These are phyloP conservation scores for Knoxdaviesia capensis DNA, from an alignment of 2,329 filamentous ascomycete species.

Conservation along the genomic window DNA sequence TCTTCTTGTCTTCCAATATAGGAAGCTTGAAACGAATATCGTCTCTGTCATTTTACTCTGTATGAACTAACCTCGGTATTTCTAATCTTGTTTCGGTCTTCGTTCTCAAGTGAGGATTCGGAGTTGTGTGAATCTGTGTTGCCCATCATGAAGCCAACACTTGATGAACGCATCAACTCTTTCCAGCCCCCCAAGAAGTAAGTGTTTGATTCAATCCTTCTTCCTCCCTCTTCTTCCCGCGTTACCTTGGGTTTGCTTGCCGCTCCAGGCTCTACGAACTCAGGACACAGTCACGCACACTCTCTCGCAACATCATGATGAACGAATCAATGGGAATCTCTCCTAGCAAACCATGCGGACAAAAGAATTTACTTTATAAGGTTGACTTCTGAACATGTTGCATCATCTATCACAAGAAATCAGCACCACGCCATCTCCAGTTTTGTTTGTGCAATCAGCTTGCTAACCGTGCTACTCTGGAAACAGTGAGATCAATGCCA, in stretches of 20 bases:
- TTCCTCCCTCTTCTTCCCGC: slow-evolving; percentile 1
- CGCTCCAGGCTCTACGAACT: no score
- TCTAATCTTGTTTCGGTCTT: no score
- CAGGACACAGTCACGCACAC: no score
- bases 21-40: no score
- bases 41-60: no score
- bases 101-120: no score
- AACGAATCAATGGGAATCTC: slow-evolving; percentile 99
- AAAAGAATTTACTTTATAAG: slow-evolving; percentile 35
- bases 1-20: no score
- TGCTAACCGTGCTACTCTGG: neutral
- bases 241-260: neutral
- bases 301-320: slow-evolving; percentile 44
- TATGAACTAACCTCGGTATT: no score
- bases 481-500: slow-evolving; percentile 72
- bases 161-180: slow-evolving; percentile 65
- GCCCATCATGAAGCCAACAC: slow-evolving; percentile 34
- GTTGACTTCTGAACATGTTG: slow-evolving; percentile 40
- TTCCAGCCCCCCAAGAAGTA: slow-evolving; percentile 83
- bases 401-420: neutral
- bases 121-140: neutral
- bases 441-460: no score
- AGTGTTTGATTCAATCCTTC: slow-evolving; percentile 15
- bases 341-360: slow-evolving; percentile 90
- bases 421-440: slow-evolving; percentile 1